Evolutionary conservation across 768 basidiomycete species (phyloP), one percentile per base, ranked within the genome.

Genomic region (Hypholoma sublateritium): DNA sequence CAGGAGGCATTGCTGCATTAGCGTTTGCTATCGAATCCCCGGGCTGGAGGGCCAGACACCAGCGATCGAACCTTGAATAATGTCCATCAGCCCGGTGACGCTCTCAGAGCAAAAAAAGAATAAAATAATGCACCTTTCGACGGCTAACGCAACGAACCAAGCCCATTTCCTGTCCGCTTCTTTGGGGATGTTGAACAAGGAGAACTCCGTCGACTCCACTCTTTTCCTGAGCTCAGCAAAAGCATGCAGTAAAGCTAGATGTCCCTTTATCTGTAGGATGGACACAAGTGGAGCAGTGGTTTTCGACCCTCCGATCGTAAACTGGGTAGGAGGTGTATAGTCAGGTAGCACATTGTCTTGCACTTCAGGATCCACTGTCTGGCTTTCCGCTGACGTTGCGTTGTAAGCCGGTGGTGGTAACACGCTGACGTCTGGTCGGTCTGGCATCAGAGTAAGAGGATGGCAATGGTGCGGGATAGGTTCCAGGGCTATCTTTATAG

Each of bases 71-170:
- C n/a, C 73, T 74, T 35, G 24, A n/a, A 44, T 7, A 1, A 32
- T n/a, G 17, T 3, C 2, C 5, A 45, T 21, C 22, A 22, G 8
- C 34, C n/a, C n/a, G n/a, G n/a, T 49, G 13, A n/a, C n/a, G 2
- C 14, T n/a, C n/a, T 42, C 16, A 32, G 11, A 42, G 2, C 17
- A 28, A 50, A 12, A n/a, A 47, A 14, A 37, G 11, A 17, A n/a
- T 17, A 34, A 37, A 24, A 46, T 8, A 47, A 55, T 64, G 16
- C 34, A 74, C 73, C 73, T 60, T 57, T 76, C 74, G 5, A 73
- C 75, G n/a, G 74, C 70, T 50, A 73, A 55, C 2, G 65, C 68
- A 2, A 76, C 73, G 59, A 76, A 74, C 70, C 71, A 73, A 36
- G 62, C 60, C 75, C 74, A 75, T 41, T 65, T 62, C 50, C 59